Percentiles rank a stretch among this genome's conserved stretches.
These are phyloP conservation scores for Oryza officinalis DNA, from an alignment of 176 grass and related monocot genomes.

Conservation along the genomic window DNA sequence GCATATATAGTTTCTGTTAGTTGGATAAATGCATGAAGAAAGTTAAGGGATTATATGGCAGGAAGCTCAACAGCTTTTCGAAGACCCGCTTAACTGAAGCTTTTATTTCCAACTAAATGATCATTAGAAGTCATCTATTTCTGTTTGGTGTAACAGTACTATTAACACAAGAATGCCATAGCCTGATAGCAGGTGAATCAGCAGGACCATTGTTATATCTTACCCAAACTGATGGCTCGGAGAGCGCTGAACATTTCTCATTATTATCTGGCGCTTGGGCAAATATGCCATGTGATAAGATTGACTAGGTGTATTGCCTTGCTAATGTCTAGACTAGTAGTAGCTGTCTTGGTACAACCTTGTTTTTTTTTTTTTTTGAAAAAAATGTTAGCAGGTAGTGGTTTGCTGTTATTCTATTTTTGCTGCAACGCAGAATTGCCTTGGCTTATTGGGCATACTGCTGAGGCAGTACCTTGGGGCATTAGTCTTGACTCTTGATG, in stretches of 20 bases:
- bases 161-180: background rate
- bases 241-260: background rate
- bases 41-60: background rate
- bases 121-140: background rate
- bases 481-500: background rate
- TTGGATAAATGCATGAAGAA: constrained; percentile 19
- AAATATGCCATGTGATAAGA: background rate
- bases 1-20: constrained; percentile 22
- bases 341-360: background rate
- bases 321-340: background rate
- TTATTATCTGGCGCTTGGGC: background rate
- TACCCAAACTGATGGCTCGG: background rate
- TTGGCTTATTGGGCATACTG: constrained; percentile 23
- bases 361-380: background rate
- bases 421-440: constrained; percentile 10
- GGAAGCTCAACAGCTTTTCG: background rate
- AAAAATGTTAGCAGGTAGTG: constrained; percentile 4
- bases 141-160: background rate
- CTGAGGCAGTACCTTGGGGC: background rate
- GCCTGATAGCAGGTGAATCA: background rate
- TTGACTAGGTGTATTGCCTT: background rate
- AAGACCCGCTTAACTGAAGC: background rate
- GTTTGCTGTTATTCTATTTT: constrained; percentile 2
- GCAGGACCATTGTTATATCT: background rate
- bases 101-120: background rate